Base-by-base conservation (phyloP, 768 basidiomycete genomes). In the Cystofilobasidium ferigula region DNA sequence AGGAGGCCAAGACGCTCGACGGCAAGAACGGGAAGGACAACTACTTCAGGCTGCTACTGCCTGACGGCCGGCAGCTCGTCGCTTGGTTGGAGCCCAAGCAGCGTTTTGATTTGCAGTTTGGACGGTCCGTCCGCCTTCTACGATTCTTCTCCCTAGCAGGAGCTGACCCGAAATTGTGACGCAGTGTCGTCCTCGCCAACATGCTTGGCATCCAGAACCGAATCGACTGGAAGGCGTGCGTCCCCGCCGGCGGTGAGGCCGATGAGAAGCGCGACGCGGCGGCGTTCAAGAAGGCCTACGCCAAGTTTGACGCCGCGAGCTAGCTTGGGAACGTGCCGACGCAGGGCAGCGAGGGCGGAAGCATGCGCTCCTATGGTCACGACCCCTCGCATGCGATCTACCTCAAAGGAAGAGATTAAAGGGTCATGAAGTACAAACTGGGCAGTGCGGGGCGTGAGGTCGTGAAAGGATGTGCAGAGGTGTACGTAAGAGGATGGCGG, bases 11-110 rank as follows among this genome's bases (percentile, higher is more conserved):
- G 71, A 77, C 79, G 40, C 76, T 78, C 18, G 76, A 74, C 63
- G 78, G 80, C 34, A 56, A 64, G 24, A 68, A 71, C 28, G 75
- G 85, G 14, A 78, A 79, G 63, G 83, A 83, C 36, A 84, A 87
- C 63, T 98, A 97, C 76, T 95, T 98, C 78, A 84, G 84, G 70
- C 86, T 97, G 6, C 90, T 95, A 71, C 77, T 97, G 59, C 93
- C 95, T 0, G 84, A 85, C 36, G 92, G 93, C 30, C 80, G 81
- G 69, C 87, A 82, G 77, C 79, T 98, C 79, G 85, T 97, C 38
- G 90, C 97, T 76, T 76, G 91, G 69, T 83, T 97, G 72, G 85
- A 85, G 72, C 83, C 85, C 36, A 80, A 85, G 24, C 79, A 83
- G 58, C 85, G 86, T 38, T 98, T 98, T 73, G 85, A 85, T 69